phyloP scores from a whole-genome alignment of 257 asterid species.

The Solanum pinnatisectum region DNA sequence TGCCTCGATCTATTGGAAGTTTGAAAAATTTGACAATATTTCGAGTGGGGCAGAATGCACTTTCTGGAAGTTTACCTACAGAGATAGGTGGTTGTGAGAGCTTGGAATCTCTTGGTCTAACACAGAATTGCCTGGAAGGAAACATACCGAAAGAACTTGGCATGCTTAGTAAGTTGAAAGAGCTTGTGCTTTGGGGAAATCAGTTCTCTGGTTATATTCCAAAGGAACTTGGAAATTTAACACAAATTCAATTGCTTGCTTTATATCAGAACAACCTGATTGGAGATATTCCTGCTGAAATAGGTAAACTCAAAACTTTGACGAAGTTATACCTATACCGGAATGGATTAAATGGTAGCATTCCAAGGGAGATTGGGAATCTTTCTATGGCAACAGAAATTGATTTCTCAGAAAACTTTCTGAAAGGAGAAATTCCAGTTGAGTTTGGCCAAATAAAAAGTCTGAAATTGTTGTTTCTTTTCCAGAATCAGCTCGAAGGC shows the following conservation, averaged over 20 bases:
- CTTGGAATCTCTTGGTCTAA: slow-evolving; percentile 62
- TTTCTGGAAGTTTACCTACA: slow-evolving; percentile 67
- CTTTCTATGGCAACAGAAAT: slow-evolving; percentile 49
- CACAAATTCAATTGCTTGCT: slow-evolving; percentile 53
- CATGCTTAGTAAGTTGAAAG: slow-evolving; percentile 42
- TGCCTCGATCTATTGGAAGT: slow-evolving; percentile 63
- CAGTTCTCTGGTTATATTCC: slow-evolving; percentile 68
- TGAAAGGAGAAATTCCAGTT: slow-evolving; percentile 63
- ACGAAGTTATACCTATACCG: slow-evolving; percentile 50
- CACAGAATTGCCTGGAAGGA: slow-evolving; percentile 65
- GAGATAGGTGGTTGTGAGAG: slow-evolving; percentile 52
- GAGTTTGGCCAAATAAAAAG: slow-evolving; percentile 47
- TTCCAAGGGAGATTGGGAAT: slow-evolving; percentile 77
- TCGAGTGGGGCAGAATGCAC: slow-evolving; percentile 74
- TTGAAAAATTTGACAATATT: slow-evolving; percentile 40
- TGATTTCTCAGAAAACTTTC: slow-evolving; percentile 75
- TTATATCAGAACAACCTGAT: slow-evolving; percentile 63
- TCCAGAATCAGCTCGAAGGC: slow-evolving; percentile 65
- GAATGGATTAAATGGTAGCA: slow-evolving; percentile 66
- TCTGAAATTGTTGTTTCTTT: slow-evolving; percentile 48
- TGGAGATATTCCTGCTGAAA: slow-evolving; percentile 68
- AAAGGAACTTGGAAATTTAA: slow-evolving; percentile 62
- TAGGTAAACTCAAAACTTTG: slow-evolving; percentile 43
- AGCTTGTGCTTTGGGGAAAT: slow-evolving; percentile 66
- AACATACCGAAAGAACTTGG: slow-evolving; percentile 73